Conservation (phyloP, 2,329 filamentous ascomycete species). For the Chaetomium olivaceum region DNA sequence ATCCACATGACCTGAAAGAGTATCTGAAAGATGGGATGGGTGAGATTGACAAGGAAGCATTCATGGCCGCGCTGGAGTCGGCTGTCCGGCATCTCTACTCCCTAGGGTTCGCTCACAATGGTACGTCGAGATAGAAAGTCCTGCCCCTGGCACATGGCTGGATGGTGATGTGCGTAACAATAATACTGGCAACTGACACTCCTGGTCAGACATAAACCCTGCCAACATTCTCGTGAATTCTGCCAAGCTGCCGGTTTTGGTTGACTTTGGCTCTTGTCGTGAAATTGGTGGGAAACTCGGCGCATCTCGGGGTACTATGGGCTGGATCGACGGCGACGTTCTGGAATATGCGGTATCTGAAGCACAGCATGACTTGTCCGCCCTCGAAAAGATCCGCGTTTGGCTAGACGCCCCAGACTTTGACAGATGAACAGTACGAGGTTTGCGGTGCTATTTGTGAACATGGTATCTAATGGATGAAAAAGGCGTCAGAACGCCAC, state of each 20-base stretch:
- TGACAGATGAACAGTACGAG: not conserved
- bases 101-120: not conserved
- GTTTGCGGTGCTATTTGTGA: not conserved
- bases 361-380: not conserved
- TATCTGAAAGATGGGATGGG: not conserved
- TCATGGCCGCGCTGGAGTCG: not conserved
- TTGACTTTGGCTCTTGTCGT: slow-evolving; percentile 1
- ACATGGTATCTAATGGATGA: too few relatives aligned
- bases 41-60: not conserved
- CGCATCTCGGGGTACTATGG: not conserved
- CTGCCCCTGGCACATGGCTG: not conserved
- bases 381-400: not conserved
- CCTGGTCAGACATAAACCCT: not conserved
- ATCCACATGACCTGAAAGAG: not conserved
- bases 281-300: not conserved
- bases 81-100: not conserved
- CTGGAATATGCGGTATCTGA: not conserved
- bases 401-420: not conserved
- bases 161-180: not conserved
- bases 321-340: not conserved
- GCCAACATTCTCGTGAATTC: not conserved
- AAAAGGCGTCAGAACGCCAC: too few relatives aligned
- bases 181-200: not conserved
- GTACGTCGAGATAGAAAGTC: not conserved
- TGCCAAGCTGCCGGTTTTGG: not conserved